Evolutionary conservation across 1,139 yeast species (phyloP), one percentile per base, ranked within the genome.

Genomic region (Candida tetrigidarum): DNA sequence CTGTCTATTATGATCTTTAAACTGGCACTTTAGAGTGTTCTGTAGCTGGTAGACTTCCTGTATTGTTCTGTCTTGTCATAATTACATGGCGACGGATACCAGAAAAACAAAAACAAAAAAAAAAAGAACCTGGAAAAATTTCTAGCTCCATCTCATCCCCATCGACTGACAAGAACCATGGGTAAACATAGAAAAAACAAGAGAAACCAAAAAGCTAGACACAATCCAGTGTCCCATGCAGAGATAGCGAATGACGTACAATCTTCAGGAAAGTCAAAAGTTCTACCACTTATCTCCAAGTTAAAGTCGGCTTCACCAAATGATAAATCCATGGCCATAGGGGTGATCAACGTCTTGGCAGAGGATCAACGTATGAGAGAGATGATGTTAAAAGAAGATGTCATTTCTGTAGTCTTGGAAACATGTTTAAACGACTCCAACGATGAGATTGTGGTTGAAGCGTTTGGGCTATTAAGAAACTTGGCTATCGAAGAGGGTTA

Each of bases 401-500:
- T 92, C 34, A 72, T 91, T 9, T 80, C 80, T 35, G 74, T 79
- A 3, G 65, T 91, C 0, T 59, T 91, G 70, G 84, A 84, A 28
- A 81, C 82, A 46, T 74, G 86, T 37, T 64, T 91, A 35, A 79
- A 78, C 41, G 96, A 90, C 58, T 62, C 76, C 19, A 82, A 84
- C 55, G 83, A 82, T 45, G 96, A 90, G 55, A 80, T 89, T 42
- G 83, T 86, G 12, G 86, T 87, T 18, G 96, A 87, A 55, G 76
- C 92, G 0, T 86, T 80, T 58, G 97, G 96, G 1, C 70, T 92
- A 41, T 67, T 93, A 52, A 78, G 97, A 60, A 90, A 88, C 59
- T 59, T 92, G 44, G 84, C 86, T 3, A 74, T 89, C 42, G 96
- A 90, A 60, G 96, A 90, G 66, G 98, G 97, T n/a, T 84, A 89